Percentiles rank a stretch among this genome's conserved stretches.
Conservation (phyloP, 2,329 filamentous ascomycete genomes). For the Colletotrichum eleusines region DNA sequence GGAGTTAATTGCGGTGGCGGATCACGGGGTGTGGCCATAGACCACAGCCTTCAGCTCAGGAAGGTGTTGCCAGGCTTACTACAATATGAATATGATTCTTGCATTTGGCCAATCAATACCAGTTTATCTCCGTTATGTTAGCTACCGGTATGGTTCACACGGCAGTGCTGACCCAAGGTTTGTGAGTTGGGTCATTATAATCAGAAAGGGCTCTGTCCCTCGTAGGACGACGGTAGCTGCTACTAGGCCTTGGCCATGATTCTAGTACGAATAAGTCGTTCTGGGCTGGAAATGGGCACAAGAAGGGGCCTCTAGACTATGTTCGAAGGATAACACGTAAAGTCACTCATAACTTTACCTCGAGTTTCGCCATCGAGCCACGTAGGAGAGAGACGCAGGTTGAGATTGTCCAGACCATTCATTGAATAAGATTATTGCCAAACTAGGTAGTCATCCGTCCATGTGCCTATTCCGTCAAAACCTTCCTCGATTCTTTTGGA, state of each 20-base stretch:
- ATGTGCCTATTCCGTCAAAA: too few species aligned
- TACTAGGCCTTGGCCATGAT: not conserved
- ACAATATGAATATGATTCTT: not conserved
- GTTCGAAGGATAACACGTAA: too few species aligned
- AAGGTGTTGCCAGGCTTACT: not conserved
- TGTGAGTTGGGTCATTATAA: too few species aligned
- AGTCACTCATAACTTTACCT: not conserved
- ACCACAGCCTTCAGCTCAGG: not conserved
- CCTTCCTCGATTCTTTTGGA: not conserved
- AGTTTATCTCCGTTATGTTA: not conserved
- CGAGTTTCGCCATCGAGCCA: not conserved
- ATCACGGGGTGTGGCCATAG: not conserved
- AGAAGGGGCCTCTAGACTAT: not conserved
- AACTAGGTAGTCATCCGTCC: not conserved
- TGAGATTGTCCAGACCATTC: not conserved
- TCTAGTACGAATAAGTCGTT: not conserved
- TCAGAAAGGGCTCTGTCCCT: not conserved
- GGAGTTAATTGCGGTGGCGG: slow-evolving; percentile 3
- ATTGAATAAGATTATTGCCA: not conserved
- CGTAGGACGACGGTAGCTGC: not conserved
- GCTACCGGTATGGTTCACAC: not conserved
- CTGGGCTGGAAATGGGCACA: not conserved
- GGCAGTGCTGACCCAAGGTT: not conserved
- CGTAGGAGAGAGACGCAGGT: too few species aligned
- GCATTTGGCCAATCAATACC: not conserved